Base-by-base conservation (phyloP, 192 early-diverging fungal genomes). In the Lobosporangium transversale region DNA sequence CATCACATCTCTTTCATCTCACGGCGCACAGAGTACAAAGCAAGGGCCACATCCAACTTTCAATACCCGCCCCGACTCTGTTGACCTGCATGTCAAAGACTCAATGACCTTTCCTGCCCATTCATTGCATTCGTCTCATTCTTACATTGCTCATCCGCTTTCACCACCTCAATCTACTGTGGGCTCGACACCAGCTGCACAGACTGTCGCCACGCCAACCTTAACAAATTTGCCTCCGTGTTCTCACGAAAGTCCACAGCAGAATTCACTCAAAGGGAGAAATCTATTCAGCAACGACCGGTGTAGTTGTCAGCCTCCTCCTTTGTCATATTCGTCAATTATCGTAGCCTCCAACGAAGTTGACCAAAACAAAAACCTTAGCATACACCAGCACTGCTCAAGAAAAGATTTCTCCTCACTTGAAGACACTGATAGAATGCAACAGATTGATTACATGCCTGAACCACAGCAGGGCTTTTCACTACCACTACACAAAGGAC, bases 381-480 rank as follows among this genome's bases (percentile, higher is more conserved):
- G n/a, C n/a, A n/a, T n/a, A n/a, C n/a, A n/a, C n/a, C n/a, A n/a
- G n/a, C n/a, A n/a, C n/a, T n/a, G n/a, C n/a, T n/a, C n/a, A n/a
- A n/a, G n/a, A n/a, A n/a, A n/a, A n/a, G n/a, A n/a, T n/a, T n/a
- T n/a, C n/a, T n/a, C n/a, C n/a, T n/a, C n/a, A n/a, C n/a, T n/a
- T n/a, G n/a, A n/a, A n/a, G n/a, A n/a, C n/a, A n/a, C n/a, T n/a
- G n/a, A n/a, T n/a, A n/a, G n/a, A n/a, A 66, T 66, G 70, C 70
- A 65, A 32, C 55, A 75, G 43, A 63, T 61, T 43, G 63, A 60
- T 21, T 65, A 65, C 56, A 58, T 63, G 61, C 29, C 59, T 21
- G 48, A 58, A 18, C 20, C 58, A 45, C 29, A 58, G 21, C 47
- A 56, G n/a, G 23, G 32, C 9, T 66, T 36, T 30, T 9, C 43